A percentile compares a stretch with the other conserved stretches of the same genome.
These are phyloP conservation scores for Trametes punicea DNA, from an alignment of 768 basidiomycete species.

Conservation along the genomic window DNA sequence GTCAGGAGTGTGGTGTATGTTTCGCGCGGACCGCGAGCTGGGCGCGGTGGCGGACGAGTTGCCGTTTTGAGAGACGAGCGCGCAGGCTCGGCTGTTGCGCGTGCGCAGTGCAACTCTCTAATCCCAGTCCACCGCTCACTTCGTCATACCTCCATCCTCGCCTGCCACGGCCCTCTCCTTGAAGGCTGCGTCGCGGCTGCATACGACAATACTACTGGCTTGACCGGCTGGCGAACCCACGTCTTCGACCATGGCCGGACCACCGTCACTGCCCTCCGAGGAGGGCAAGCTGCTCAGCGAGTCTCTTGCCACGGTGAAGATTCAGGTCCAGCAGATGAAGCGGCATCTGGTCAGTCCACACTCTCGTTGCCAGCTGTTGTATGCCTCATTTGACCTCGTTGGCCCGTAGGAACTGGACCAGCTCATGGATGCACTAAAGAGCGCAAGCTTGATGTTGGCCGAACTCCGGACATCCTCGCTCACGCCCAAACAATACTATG, in stretches of 20 bases:
- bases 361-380: background rate
- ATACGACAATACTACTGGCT: background rate
- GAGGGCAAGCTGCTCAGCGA: slow-evolving; percentile 85
- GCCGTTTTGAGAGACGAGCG: slow-evolving; percentile 7
- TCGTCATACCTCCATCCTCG: background rate
- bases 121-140: background rate
- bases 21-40: background rate
- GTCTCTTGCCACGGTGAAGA: slow-evolving; percentile 81
- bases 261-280: slow-evolving; percentile 40
- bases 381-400: background rate
- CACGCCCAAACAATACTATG: slow-evolving; percentile 97
- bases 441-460: slow-evolving; percentile 95
- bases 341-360: slow-evolving; percentile 66
- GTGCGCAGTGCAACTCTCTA: slow-evolving; percentile 5
- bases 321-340: slow-evolving; percentile 94
- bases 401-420: slow-evolving; percentile 81
- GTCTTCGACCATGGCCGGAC: slow-evolving; percentile 14
- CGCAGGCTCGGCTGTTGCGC: slow-evolving; percentile 5
- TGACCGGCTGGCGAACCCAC: background rate
- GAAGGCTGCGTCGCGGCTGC: background rate
- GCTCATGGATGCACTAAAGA: slow-evolving; percentile 98
- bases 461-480: slow-evolving; percentile 92
- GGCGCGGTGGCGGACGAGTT: slow-evolving; percentile 3
- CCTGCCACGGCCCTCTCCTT: background rate
- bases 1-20: background rate